Evolutionary conservation across 164 flowering plant genomes (phyloP), one percentile per base, ranked within the genome.

Genomic region (Nymphaea thermarum): DNA sequence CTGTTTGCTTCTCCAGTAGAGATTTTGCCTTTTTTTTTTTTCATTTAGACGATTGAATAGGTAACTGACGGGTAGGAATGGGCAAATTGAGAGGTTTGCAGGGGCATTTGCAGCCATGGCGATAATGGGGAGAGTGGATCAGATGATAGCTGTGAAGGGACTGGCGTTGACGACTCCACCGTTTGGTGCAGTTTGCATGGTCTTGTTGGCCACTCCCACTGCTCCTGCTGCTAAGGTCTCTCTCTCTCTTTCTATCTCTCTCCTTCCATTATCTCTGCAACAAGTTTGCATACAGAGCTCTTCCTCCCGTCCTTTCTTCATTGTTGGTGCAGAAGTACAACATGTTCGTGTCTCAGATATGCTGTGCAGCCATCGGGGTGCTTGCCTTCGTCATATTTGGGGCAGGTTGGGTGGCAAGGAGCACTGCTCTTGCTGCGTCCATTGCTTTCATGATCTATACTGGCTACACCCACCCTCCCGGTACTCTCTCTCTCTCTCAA

Each of bases 81-180:
- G 0, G 53, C 5, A 45, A 45, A 45, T 45, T 45, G 53, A 25
- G 36, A 25, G 36, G 57, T 43, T n/a, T 43, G 57, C 75, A 87
- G 98, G 98, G 62, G 97, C 93, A 57, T 94, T 94, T 79, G 93
- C 85, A 6, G 98, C 96, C 47, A 89, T 94, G 98, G 97, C 98
- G 16, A 61, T 88, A 18, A 16, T 89, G 78, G 98, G 95, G 17
- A 91, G 82, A 77, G 68, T 89, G 69, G 98, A 94, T 66, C 85
- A 91, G 65, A 64, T 86, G 3, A 68, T 94, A 64, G 86, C 88
- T 62, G 73, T 89, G 2, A 94, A 79, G 80, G 98, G 97, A 14
- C 16, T 94, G 63, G 82, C 93, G 1, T 80, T 91, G 77, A 87
- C 95, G 6, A 84, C 91, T 73, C 93, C 97, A 3, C 96, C 98